Evolutionary conservation across 192 early-diverging fungal species (phyloP).

Genomic region (Oehlia diaphana): DNA sequence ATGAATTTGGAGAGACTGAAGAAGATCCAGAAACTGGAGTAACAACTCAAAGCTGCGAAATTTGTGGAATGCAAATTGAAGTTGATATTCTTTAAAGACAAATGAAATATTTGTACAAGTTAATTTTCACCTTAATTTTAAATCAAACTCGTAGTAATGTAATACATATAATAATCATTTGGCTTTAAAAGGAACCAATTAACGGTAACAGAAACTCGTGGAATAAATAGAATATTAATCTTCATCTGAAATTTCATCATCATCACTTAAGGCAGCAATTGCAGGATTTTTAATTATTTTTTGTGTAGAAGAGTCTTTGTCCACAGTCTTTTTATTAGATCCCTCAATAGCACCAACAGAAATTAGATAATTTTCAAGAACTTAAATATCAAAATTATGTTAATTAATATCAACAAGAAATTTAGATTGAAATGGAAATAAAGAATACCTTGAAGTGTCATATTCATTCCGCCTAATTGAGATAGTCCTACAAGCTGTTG

Average conservation of each 20-base stretch:
- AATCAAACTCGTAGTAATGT: too few relatives aligned
- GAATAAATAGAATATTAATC: background rate
- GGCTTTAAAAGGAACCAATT: background rate
- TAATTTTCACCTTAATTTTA: too few relatives aligned
- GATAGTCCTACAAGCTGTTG: constrained; percentile 81
- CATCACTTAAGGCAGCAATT: constrained; percentile 12
- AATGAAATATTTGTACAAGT: background rate
- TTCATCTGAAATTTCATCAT: constrained; percentile 2
- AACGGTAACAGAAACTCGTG: background rate
- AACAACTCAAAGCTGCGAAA: constrained; percentile 58
- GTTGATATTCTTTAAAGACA: constrained; percentile 61
- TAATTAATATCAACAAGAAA: background rate
- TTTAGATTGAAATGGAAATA: background rate
- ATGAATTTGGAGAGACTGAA: constrained; percentile 63
- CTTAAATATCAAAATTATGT: background rate
- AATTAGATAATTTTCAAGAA: constrained; percentile 19
- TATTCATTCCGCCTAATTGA: constrained; percentile 78
- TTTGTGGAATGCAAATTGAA: constrained; percentile 69
- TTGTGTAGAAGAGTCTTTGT: background rate
- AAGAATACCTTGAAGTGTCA: constrained; percentile 62
- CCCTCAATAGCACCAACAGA: constrained; percentile 21
- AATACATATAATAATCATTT: too few relatives aligned
- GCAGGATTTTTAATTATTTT: constrained; percentile 15
- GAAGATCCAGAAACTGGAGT: constrained; percentile 50
- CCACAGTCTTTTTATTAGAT: background rate